Evolutionary conservation across 164 flowering plant genomes (phyloP).

Genomic region (Macadamia integrifolia): DNA sequence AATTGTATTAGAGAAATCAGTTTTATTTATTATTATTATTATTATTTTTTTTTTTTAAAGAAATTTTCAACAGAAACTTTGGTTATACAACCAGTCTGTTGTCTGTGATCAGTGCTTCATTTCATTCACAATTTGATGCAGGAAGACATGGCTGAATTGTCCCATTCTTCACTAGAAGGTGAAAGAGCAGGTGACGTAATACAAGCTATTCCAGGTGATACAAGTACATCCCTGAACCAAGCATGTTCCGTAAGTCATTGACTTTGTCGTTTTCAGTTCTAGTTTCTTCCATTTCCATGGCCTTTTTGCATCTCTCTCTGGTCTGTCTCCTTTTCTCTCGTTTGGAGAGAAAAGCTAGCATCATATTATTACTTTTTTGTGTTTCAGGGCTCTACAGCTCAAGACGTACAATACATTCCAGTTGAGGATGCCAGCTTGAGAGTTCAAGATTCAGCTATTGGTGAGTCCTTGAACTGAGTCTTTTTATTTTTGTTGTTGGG

Average conservation of each 20-base stretch:
- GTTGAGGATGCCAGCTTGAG: slow-evolving; percentile 12
- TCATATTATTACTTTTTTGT: not conserved
- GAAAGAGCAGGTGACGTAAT: slow-evolving; percentile 3
- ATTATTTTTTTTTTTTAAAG: not conserved
- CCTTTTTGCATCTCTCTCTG: not conserved
- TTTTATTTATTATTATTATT: not conserved
- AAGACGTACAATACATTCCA: slow-evolving; percentile 13
- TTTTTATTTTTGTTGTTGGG: too few species aligned
- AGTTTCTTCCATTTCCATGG: not conserved
- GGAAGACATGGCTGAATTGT: slow-evolving; percentile 15
- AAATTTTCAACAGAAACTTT: not conserved
- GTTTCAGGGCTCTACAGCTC: slow-evolving; percentile 24
- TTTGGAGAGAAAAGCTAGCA: too few species aligned
- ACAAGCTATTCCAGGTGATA: slow-evolving; percentile 9
- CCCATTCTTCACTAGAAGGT: slow-evolving; percentile 15
- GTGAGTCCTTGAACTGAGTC: slow-evolving; percentile 1
- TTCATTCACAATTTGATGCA: slow-evolving; percentile 9
- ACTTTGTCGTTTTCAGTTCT: not conserved
- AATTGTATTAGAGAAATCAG: too few species aligned
- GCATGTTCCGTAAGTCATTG: not conserved
- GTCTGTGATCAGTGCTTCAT: not conserved
- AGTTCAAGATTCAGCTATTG: slow-evolving; percentile 5
- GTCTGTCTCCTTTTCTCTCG: too few species aligned
- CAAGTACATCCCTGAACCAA: slow-evolving; percentile 1
- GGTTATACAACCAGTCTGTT: too few species aligned